Conservation (phyloP, 23 red algal genomes). For the Chondrus crispus region DNA sequence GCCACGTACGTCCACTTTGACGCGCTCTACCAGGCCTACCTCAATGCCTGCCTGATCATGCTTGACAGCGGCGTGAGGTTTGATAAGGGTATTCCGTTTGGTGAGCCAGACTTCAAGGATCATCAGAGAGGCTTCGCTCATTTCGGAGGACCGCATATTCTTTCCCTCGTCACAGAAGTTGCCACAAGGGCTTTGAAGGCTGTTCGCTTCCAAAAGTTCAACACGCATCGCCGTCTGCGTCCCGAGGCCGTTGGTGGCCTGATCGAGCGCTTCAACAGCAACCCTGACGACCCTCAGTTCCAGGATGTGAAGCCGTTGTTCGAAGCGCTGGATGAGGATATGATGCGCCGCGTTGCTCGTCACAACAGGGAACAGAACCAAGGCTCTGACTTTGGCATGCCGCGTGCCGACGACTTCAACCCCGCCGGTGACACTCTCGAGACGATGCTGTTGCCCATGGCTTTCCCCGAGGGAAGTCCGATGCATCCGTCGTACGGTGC, state of each 20-base stretch:
- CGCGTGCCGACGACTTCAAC: not conserved
- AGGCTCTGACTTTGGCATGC: not conserved
- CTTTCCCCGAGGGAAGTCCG: constrained; percentile 70
- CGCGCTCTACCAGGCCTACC: constrained; percentile 71
- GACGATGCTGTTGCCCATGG: constrained; percentile 48
- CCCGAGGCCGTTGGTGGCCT: constrained; percentile 53
- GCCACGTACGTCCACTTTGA: constrained; percentile 73
- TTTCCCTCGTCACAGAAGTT: constrained; percentile 67
- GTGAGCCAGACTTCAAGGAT: constrained; percentile 14
- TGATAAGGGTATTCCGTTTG: constrained; percentile 57
- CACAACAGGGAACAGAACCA: constrained; percentile 43
- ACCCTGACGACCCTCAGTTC: not conserved
- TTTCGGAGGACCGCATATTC: constrained; percentile 63
- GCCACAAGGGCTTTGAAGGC: constrained; percentile 76
- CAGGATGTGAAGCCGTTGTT: constrained; percentile 19
- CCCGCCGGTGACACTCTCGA: not conserved
- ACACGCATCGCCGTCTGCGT: constrained; percentile 59
- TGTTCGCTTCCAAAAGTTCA: constrained; percentile 71
- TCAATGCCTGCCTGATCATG: constrained; percentile 66
- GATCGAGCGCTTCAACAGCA: constrained; percentile 2
- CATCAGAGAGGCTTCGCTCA: constrained; percentile 47
- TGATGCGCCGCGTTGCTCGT: not conserved
- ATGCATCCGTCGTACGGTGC: constrained; percentile 71
- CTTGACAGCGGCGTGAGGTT: constrained; percentile 48
- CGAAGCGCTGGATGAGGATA: not conserved